Evolutionary conservation across 768 basidiomycete genomes (phyloP).

Genomic region (Glaciozyma martinii): DNA sequence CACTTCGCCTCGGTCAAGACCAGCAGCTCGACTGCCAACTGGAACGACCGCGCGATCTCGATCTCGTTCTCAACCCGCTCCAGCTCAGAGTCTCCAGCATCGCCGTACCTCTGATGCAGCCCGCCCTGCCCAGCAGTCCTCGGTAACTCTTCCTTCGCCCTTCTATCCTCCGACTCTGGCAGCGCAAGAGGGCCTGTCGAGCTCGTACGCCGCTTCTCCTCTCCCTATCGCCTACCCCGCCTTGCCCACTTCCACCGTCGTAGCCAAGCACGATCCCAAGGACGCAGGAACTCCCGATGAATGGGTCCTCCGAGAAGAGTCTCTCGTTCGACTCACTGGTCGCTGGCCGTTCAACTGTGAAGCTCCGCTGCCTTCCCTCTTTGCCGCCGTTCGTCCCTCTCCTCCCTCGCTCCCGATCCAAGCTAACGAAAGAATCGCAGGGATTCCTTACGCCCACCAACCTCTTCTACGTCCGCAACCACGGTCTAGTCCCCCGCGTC

Average conservation of each 20-base stretch:
- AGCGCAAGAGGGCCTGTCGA: neutral
- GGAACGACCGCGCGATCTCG: no score
- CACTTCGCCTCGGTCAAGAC: no score
- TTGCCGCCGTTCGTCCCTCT: slow-evolving; percentile 39
- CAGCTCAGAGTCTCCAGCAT: no score
- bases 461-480: slow-evolving; percentile 56
- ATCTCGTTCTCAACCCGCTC: no score
- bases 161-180: slow-evolving; percentile 25
- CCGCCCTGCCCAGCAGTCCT: no score
- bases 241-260: slow-evolving; percentile 12
- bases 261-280: slow-evolving; percentile 14
- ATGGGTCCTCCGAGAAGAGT: slow-evolving; percentile 44
- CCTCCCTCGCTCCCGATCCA: no score
- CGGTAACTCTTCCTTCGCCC: slow-evolving; percentile 16
- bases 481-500: slow-evolving; percentile 52
- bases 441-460: slow-evolving; percentile 53
- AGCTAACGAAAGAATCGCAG: slow-evolving; percentile 17
- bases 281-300: slow-evolving; percentile 40
- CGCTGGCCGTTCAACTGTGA: slow-evolving; percentile 59
- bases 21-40: no score
- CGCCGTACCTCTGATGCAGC: no score
- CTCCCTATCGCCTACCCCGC: slow-evolving; percentile 21
- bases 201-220: neutral
- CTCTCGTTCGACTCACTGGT: slow-evolving; percentile 50
- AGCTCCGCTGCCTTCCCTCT: slow-evolving; percentile 46